Conservation (phyloP, 768 basidiomycete genomes). For the Pulveroboletus frians region DNA sequence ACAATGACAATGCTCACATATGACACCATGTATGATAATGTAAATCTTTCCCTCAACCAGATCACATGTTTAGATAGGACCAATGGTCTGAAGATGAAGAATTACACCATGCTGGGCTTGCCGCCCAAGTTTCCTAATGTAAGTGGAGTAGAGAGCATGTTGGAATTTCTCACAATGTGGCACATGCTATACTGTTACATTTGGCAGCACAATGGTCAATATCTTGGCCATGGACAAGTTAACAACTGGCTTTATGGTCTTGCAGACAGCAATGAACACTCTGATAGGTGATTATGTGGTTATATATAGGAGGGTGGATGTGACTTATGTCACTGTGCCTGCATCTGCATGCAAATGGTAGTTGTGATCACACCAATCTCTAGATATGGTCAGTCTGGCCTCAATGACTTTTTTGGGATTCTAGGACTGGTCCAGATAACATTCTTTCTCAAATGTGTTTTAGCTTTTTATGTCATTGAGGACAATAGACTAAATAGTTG, state of each 20-base stretch:
- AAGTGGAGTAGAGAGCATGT: conserved; percentile 27
- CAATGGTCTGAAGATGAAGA: conserved; percentile 33
- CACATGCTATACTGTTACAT: conserved; percentile 29
- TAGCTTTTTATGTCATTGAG: neutral
- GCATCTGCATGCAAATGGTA: conserved; percentile 1
- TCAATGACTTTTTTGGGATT: neutral
- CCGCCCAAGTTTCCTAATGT: conserved; percentile 36
- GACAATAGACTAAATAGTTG: neutral
- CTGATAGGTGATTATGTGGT: conserved; percentile 16
- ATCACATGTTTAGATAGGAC: conserved; percentile 37
- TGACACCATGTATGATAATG: conserved; percentile 35
- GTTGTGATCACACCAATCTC: neutral
- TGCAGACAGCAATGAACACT: conserved; percentile 24
- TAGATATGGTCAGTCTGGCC: conserved; percentile 3
- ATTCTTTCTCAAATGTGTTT: conserved; percentile 1
- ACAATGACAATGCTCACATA: conserved; percentile 29
- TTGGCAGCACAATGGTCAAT: conserved; percentile 35
- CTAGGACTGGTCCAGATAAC: conserved; percentile 1
- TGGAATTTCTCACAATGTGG: conserved; percentile 26
- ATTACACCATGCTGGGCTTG: conserved; percentile 34
- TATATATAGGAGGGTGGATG: conserved; percentile 16
- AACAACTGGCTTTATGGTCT: conserved; percentile 35
- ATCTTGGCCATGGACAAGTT: conserved; percentile 54
- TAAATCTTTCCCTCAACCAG: conserved; percentile 18
- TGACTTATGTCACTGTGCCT: conserved; percentile 1